phyloP scores from a whole-genome alignment of 116 monocot genomes.

The Cymodocea nodosa region DNA sequence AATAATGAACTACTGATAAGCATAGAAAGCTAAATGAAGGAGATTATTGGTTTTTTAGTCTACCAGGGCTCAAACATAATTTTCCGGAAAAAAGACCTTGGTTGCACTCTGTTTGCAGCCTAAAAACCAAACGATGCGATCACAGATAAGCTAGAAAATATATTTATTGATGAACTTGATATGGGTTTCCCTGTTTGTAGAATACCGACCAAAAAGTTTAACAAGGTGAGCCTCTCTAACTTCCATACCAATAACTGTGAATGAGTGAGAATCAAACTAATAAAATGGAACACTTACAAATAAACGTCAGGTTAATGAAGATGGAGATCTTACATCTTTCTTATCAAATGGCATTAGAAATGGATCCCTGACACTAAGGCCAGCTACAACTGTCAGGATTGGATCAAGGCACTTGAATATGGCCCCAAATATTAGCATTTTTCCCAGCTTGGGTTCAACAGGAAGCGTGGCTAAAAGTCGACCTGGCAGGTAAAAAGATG shows the following conservation, averaged over 20 bases:
- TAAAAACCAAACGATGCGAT: no score
- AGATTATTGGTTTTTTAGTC: no score
- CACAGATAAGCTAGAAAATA: no score
- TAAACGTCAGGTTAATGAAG: background rate
- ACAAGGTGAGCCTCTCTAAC: no score
- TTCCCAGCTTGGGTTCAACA: conserved; percentile 95
- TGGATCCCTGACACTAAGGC: conserved; percentile 93
- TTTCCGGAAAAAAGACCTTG: no score
- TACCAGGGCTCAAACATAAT: no score
- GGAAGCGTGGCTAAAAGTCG: conserved; percentile 81
- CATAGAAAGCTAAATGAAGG: no score
- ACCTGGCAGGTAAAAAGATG: conserved; percentile 29
- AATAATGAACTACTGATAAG: no score
- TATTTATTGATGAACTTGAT: no score
- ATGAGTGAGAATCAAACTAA: background rate
- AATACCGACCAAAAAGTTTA: no score
- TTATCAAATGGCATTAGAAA: conserved; percentile 96
- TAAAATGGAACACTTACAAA: background rate
- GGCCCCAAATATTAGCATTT: conserved; percentile 94
- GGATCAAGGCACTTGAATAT: conserved; percentile 96
- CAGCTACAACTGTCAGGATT: conserved; percentile 90
- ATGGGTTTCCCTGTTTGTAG: no score
- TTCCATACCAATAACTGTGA: background rate
- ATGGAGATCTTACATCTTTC: conserved; percentile 66
- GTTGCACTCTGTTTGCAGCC: no score